A percentile compares a stretch with the other conserved stretches of the same genome.
Conservation (phyloP, 768 basidiomycete species). For the Collybia nuda region DNA sequence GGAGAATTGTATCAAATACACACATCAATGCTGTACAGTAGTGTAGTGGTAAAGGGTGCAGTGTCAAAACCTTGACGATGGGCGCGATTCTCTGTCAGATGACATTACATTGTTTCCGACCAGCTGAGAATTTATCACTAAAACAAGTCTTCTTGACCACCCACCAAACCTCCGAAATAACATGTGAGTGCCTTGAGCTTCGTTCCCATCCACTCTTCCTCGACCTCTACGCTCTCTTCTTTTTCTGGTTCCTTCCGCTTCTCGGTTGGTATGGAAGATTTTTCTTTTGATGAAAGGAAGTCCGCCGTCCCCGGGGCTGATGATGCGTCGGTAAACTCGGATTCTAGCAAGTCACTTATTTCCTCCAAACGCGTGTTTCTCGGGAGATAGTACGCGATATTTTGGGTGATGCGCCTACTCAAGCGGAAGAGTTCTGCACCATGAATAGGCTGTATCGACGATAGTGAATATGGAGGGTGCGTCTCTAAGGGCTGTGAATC, state of each 20-base stretch:
- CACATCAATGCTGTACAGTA: too few species aligned
- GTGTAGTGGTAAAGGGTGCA: too few species aligned
- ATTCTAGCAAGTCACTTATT: conserved; percentile 43
- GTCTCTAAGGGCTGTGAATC: conserved; percentile 14
- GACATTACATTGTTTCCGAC: too few species aligned
- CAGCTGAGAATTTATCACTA: too few species aligned
- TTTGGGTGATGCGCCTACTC: conserved; percentile 67
- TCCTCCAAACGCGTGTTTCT: conserved; percentile 77
- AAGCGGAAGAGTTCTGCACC: conserved; percentile 82
- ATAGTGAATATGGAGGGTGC: conserved; percentile 65
- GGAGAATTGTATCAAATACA: too few species aligned
- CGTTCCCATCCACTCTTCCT: conserved; percentile 95
- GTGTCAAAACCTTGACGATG: too few species aligned
- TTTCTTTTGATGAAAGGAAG: background rate
- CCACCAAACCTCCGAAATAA: conserved; percentile 85
- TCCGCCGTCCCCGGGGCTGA: background rate
- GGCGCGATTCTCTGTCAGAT: too few species aligned
- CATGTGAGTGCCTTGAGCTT: conserved; percentile 94
- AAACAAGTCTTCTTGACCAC: conserved; percentile 66
- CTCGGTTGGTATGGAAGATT: background rate
- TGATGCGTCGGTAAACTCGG: background rate
- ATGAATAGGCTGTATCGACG: conserved; percentile 74
- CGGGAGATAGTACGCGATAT: conserved; percentile 90
- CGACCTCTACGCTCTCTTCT: conserved; percentile 77
- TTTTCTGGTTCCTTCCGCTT: conserved; percentile 6